phyloP scores from a whole-genome alignment of 2,329 filamentous ascomycete species.

The Blastomyces parvus region DNA sequence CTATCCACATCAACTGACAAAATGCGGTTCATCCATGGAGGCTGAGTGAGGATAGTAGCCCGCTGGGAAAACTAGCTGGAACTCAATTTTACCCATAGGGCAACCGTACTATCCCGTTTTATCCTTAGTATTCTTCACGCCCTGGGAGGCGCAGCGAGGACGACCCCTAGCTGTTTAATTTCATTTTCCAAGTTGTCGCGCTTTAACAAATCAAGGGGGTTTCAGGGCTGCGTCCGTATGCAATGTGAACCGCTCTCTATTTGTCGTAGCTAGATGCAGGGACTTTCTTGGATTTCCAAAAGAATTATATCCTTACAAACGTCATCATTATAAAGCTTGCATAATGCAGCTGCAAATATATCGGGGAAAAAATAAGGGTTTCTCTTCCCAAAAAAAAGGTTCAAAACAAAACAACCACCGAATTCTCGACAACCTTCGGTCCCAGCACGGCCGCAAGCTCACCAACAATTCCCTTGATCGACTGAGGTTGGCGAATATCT shows the following conservation, averaged over 20 bases:
- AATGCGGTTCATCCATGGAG: neutral
- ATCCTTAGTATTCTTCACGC: neutral
- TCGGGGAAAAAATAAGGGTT: neutral
- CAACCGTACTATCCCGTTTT: neutral
- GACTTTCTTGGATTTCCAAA: too few relatives aligned
- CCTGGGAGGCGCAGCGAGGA: neutral
- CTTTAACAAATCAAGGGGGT: too few relatives aligned
- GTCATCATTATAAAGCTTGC: neutral
- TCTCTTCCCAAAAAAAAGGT: slow-evolving; percentile 4
- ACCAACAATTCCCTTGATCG: slow-evolving; percentile 39
- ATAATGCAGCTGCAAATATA: neutral
- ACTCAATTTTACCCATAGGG: neutral
- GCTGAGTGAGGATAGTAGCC: neutral
- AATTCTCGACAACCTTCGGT: slow-evolving; percentile 33
- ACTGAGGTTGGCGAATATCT: slow-evolving; percentile 34
- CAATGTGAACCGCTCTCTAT: too few relatives aligned
- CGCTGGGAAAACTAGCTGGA: neutral
- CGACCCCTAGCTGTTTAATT: neutral
- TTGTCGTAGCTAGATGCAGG: too few relatives aligned
- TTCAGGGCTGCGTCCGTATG: too few relatives aligned
- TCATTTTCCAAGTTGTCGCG: neutral
- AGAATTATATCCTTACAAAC: neutral
- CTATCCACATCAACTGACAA: neutral
- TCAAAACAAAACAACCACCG: slow-evolving; percentile 32
- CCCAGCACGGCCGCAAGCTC: slow-evolving; percentile 40